Percentiles rank a stretch among this genome's conserved stretches.
Conservation (phyloP, 345 rosid species). For the Citrus hindsii region DNA sequence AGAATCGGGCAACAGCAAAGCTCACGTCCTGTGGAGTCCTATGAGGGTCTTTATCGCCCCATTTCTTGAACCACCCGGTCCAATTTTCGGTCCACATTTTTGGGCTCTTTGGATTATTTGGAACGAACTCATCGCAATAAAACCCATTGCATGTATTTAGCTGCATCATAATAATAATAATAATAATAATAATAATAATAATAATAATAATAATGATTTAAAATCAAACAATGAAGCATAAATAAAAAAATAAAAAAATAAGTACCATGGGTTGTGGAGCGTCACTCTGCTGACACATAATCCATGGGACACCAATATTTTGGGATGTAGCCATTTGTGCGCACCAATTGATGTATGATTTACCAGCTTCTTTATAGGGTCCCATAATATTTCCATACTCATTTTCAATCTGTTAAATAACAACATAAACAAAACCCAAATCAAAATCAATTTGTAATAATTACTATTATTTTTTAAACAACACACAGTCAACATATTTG, state of each 20-base stretch:
- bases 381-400: conserved; percentile 35
- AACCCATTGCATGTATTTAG: conserved; percentile 39
- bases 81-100: conserved; percentile 52
- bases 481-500: no score
- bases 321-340: conserved; percentile 26
- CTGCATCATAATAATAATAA: neutral
- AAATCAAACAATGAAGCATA: neutral
- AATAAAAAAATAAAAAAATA: no score
- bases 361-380: conserved; percentile 27
- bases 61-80: conserved; percentile 35
- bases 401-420: conserved; percentile 35
- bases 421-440: no score
- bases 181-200: no score
- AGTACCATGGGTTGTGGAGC: conserved; percentile 36
- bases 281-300: conserved; percentile 42
- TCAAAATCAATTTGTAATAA: no score
- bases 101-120: conserved; percentile 26
- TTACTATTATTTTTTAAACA: no score
- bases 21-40: neutral
- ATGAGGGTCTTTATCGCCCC: neutral
- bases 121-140: conserved; percentile 35
- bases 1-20: neutral
- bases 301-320: conserved; percentile 38
- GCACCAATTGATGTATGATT: conserved; percentile 38
- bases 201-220: no score